phyloP scores from a whole-genome alignment of 139 green algal species.

The Monoraphidium neglectum region DNA sequence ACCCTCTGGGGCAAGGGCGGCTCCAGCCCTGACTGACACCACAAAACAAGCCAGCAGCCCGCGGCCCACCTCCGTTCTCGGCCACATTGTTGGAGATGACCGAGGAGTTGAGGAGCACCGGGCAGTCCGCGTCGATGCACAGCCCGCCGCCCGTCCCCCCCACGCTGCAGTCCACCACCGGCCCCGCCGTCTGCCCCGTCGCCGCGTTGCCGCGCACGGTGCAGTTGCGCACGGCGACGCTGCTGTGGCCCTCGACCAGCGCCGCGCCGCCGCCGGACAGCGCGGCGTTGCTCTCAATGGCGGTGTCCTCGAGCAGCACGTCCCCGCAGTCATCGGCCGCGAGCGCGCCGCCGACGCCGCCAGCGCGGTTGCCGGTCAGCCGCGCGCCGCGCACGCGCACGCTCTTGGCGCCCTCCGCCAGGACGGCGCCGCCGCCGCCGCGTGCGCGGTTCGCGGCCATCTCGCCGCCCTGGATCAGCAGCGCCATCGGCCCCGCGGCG shows the following conservation, averaged over 20 bases:
- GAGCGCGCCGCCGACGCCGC: conserved; percentile 13
- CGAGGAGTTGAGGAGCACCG: conserved; percentile 19
- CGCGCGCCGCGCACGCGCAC: conserved; percentile 4
- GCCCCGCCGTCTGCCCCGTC: conserved; percentile 5
- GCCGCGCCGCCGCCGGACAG: conserved; percentile 15
- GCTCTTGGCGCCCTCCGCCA: conserved; percentile 5
- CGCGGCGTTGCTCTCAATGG: conserved; percentile 21
- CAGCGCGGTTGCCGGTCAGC: conserved; percentile 23
- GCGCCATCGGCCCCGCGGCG: conserved; percentile 9
- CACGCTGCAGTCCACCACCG: conserved; percentile 19
- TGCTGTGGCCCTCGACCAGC: background rate
- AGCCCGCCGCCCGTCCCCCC: conserved; percentile 27
- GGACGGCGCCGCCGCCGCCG: conserved; percentile 15
- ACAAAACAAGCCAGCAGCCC: too few relatives aligned
- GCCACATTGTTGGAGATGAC: conserved; percentile 16
- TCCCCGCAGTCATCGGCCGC: background rate
- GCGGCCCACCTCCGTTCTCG: conserved; percentile 3
- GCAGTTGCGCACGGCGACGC: conserved; percentile 9
- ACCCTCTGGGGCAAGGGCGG: too few relatives aligned
- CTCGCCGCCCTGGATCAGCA: conserved; percentile 13
- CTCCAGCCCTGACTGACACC: too few relatives aligned
- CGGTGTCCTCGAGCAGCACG: conserved; percentile 7
- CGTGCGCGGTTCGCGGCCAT: conserved; percentile 21
- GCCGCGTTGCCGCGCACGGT: conserved; percentile 13
- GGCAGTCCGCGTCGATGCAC: conserved; percentile 13